Conservation (phyloP, 2,329 filamentous ascomycete genomes). For the Pseudogymnoascus sp. region DNA sequence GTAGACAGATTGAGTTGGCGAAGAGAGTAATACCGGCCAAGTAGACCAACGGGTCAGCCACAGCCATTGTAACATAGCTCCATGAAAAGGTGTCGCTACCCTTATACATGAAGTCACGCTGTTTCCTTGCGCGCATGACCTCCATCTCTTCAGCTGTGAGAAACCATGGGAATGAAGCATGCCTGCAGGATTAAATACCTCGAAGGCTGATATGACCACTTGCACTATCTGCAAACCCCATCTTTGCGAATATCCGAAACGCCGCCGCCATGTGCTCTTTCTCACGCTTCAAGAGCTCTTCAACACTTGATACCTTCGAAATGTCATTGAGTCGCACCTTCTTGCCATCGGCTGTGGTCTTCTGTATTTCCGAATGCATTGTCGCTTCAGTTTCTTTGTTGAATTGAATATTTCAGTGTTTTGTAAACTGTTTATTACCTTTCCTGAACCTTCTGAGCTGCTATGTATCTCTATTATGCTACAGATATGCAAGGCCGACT, state of each 20-base stretch:
- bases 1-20: constrained; percentile 28
- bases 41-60: constrained; percentile 28
- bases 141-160: constrained; percentile 20
- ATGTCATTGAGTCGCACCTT: background rate
- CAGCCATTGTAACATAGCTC: constrained; percentile 27
- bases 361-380: background rate
- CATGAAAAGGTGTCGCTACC: constrained; percentile 27
- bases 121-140: constrained; percentile 24
- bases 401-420: background rate
- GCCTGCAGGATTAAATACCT: background rate
- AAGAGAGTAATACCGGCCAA: constrained; percentile 28
- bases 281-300: background rate
- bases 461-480: background rate
- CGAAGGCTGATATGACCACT: constrained; percentile 34
- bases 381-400: background rate
- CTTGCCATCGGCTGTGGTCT: background rate
- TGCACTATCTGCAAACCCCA: constrained; percentile 33
- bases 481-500: background rate
- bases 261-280: constrained; percentile 37
- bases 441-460: background rate
- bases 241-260: constrained; percentile 36
- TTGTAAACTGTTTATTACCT: background rate
- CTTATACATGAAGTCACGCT: constrained; percentile 25
- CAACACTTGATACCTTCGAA: background rate
- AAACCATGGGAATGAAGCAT: constrained; percentile 19